Percentiles rank a stretch among this genome's conserved stretches.
Evolutionary conservation across 2,329 filamentous ascomycete species (phyloP).

Genomic region (Talaromyces funiculosus): DNA sequence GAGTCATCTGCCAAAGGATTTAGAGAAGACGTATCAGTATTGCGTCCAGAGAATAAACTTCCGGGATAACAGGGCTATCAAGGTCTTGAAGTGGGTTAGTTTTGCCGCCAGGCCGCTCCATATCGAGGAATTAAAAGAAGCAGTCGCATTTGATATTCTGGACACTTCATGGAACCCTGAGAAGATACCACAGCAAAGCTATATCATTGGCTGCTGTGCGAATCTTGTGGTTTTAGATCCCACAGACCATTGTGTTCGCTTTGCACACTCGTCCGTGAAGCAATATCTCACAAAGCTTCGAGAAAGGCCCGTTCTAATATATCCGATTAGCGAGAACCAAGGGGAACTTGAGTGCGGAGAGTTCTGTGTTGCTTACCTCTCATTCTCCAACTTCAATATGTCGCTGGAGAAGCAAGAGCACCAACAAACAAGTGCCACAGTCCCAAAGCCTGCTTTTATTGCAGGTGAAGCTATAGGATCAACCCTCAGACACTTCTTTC

Average conservation of each 20-base stretch:
- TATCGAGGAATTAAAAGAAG: constrained; percentile 21
- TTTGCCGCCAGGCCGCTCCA: constrained; percentile 19
- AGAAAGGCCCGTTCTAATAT: background rate
- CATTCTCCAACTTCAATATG: constrained; percentile 20
- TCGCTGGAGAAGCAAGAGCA: constrained; percentile 7
- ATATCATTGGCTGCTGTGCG: constrained; percentile 19
- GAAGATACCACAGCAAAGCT: constrained; percentile 16
- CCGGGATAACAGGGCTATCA: constrained; percentile 9
- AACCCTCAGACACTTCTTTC: background rate
- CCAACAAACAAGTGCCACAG: background rate
- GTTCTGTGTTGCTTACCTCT: constrained; percentile 20
- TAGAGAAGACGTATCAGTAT: constrained; percentile 20
- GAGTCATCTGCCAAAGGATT: constrained; percentile 16
- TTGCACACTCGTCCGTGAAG: constrained; percentile 22
- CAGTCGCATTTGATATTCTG: constrained; percentile 16
- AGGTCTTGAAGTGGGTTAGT: constrained; percentile 20
- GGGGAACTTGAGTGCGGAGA: constrained; percentile 20
- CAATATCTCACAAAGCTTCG: constrained; percentile 17
- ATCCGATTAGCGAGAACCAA: constrained; percentile 5
- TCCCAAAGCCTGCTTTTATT: constrained; percentile 4
- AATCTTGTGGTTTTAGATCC: constrained; percentile 20
- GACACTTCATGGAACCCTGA: constrained; percentile 17
- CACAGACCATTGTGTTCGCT: constrained; percentile 17
- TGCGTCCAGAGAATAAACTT: constrained; percentile 17
- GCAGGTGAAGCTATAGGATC: constrained; percentile 1